Evolutionary conservation across 1,284 basidiomycete genomes (phyloP).

Genomic region (Ustilago lituana): DNA sequence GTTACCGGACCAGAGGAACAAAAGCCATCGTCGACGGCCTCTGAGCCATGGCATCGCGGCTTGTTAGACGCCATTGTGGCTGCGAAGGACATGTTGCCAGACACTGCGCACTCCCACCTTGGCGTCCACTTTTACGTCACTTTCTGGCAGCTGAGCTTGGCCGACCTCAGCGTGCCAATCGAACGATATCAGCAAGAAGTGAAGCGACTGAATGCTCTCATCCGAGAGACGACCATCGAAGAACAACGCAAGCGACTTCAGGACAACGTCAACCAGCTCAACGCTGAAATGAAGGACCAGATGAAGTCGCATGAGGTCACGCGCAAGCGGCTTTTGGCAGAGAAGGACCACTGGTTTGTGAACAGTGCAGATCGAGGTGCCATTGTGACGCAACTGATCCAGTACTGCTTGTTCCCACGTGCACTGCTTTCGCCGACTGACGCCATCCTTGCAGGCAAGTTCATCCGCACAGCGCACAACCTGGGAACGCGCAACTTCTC

Average conservation of each 20-base stretch:
- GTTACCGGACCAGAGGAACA: not conserved
- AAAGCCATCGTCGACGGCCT: not conserved
- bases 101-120: constrained; percentile 36
- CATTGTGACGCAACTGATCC: constrained; percentile 72
- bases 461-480: constrained; percentile 85
- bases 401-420: constrained; percentile 91
- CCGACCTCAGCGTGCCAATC: constrained; percentile 64
- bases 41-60: constrained; percentile 55
- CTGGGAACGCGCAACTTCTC: constrained; percentile 87
- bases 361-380: constrained; percentile 31
- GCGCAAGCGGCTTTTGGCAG: constrained; percentile 78
- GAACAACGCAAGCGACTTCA: constrained; percentile 58
- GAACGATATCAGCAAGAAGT: constrained; percentile 66
- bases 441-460: constrained; percentile 90
- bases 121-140: constrained; percentile 63
- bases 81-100: constrained; percentile 49
- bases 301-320: constrained; percentile 77
- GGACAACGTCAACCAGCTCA: constrained; percentile 60
- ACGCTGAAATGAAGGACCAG: constrained; percentile 78
- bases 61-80: constrained; percentile 51
- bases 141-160: constrained; percentile 65
- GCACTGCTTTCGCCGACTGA: constrained; percentile 93
- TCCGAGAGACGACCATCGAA: constrained; percentile 50
- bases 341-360: constrained; percentile 88
- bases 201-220: constrained; percentile 47